Percentiles rank a stretch among this genome's conserved stretches.
phyloP scores from a whole-genome alignment of 345 rosid genomes.

The Hypericum androsaemum region DNA sequence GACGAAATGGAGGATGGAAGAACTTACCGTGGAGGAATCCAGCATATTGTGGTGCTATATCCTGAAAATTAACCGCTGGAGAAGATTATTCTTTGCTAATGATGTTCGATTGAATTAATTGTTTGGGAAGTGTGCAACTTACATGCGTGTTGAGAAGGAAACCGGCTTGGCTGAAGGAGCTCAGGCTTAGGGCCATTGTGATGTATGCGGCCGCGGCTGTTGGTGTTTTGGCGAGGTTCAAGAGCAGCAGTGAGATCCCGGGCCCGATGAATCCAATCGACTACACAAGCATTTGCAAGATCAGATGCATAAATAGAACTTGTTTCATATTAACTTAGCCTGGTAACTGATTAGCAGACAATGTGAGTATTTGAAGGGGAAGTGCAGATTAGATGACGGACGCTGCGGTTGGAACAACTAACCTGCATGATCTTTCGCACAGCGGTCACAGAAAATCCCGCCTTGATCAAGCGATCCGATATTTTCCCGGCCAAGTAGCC shows the following conservation, averaged over 20 bases:
- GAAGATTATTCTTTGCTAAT: background rate
- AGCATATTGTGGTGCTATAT: slow-evolving; percentile 83
- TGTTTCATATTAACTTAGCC: background rate
- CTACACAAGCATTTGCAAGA: slow-evolving; percentile 15
- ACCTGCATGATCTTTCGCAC: slow-evolving; percentile 98
- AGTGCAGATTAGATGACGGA: background rate
- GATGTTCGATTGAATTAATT: background rate
- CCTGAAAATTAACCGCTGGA: slow-evolving; percentile 35
- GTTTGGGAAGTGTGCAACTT: slow-evolving; percentile 16
- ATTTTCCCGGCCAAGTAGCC: slow-evolving; percentile 73
- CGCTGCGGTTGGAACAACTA: background rate
- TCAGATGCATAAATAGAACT: background rate
- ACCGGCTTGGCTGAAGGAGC: slow-evolving; percentile 98
- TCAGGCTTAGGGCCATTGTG: slow-evolving; percentile 71
- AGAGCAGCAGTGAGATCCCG: slow-evolving; percentile 65
- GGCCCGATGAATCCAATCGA: slow-evolving; percentile 90
- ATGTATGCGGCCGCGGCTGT: slow-evolving; percentile 45
- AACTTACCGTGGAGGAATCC: slow-evolving; percentile 75
- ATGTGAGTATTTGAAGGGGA: background rate
- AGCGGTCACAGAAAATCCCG: slow-evolving; percentile 61
- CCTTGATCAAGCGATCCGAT: slow-evolving; percentile 57
- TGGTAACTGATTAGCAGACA: background rate
- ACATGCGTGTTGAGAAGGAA: slow-evolving; percentile 94
- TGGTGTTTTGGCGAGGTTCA: slow-evolving; percentile 71
- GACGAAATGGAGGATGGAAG: background rate